Evolutionary conservation across 2,329 filamentous ascomycete genomes (phyloP).

Genomic region (Aspergillus sp.): DNA sequence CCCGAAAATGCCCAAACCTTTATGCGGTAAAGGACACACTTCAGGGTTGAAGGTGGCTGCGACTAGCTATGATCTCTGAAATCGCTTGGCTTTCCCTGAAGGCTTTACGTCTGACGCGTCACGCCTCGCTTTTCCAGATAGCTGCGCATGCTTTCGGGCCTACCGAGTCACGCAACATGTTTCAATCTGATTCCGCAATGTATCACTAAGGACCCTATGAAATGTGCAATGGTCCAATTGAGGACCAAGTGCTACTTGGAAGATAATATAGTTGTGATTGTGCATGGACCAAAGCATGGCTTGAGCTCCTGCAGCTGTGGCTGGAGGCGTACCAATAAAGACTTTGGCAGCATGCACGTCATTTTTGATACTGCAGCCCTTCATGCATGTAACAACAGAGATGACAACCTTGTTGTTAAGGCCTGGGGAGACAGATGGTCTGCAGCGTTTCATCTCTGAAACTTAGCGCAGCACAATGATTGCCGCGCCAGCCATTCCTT

Average conservation of each 20-base stretch:
- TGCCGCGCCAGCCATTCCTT: neutral
- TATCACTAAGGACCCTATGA: neutral
- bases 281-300: neutral
- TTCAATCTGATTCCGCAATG: neutral
- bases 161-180: neutral
- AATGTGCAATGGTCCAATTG: neutral
- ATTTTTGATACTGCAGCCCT: constrained; percentile 6
- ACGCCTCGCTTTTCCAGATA: neutral
- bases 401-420: neutral
- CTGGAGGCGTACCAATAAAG: neutral
- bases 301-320: neutral
- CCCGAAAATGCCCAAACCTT: neutral
- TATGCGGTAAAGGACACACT: neutral
- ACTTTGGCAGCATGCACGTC: neutral
- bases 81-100: neutral
- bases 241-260: neutral
- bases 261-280: neutral
- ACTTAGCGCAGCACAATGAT: constrained; percentile 6
- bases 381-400: neutral
- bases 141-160: neutral
- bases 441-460: constrained; percentile 5
- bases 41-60: neutral
- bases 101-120: neutral
- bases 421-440: neutral
- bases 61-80: neutral